phyloP scores from a whole-genome alignment of 345 rosid species.

The Brassica juncea region DNA sequence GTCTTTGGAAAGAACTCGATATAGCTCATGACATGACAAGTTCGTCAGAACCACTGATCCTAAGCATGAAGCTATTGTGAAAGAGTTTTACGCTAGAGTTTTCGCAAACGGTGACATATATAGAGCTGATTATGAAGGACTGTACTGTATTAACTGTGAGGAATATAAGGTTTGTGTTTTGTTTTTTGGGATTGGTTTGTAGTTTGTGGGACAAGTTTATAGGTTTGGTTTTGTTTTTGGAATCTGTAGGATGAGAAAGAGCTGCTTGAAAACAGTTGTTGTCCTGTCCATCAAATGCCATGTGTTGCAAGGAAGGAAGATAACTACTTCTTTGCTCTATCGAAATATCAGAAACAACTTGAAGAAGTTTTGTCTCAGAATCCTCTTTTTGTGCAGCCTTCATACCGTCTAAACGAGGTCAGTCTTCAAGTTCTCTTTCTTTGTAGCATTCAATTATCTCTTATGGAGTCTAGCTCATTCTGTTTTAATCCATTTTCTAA shows the following conservation, averaged over 20 bases:
- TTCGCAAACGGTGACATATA: slow-evolving; percentile 87
- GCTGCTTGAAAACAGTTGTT: slow-evolving; percentile 64
- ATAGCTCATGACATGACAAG: slow-evolving; percentile 76
- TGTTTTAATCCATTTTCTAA: background rate
- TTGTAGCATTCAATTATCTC: slow-evolving; percentile 20
- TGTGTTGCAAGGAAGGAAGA: slow-evolving; percentile 84
- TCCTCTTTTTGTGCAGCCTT: slow-evolving; percentile 86
- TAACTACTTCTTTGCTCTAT: slow-evolving; percentile 85
- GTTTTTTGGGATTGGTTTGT: background rate
- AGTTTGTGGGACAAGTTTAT: slow-evolving; percentile 16
- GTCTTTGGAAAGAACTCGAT: slow-evolving; percentile 82
- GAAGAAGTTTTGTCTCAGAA: slow-evolving; percentile 67
- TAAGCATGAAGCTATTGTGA: slow-evolving; percentile 82
- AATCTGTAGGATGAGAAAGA: slow-evolving; percentile 88
- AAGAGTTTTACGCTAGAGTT: slow-evolving; percentile 80
- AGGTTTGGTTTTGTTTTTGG: background rate
- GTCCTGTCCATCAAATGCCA: slow-evolving; percentile 83
- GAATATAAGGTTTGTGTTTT: slow-evolving; percentile 72
- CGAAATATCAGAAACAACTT: slow-evolving; percentile 76
- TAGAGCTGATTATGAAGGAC: slow-evolving; percentile 84
- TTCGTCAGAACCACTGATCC: slow-evolving; percentile 94
- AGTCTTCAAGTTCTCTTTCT: background rate
- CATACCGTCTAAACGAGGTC: slow-evolving; percentile 85
- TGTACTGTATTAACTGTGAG: slow-evolving; percentile 93
- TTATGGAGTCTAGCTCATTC: slow-evolving; percentile 14